Conservation (phyloP, 140 eudicot species). For the Anethum foeniculum region DNA sequence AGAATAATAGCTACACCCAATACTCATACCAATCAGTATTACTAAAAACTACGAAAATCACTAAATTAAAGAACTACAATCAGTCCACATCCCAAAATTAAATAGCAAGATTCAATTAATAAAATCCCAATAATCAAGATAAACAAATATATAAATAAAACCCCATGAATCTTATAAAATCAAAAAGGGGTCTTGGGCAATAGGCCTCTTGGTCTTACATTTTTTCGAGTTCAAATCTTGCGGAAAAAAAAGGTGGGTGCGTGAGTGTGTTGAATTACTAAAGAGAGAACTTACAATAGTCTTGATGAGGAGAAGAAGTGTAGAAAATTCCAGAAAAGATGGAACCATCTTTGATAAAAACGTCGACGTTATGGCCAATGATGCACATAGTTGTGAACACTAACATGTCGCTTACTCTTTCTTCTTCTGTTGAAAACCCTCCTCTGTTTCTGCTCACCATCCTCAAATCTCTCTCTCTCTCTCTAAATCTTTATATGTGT, state of each 20-base stretch:
- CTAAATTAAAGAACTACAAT: background rate
- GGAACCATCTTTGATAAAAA: slow-evolving; percentile 77
- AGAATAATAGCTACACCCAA: slow-evolving; percentile 58
- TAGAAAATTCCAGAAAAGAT: slow-evolving; percentile 72
- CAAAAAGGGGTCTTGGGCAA: background rate
- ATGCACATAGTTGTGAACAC: slow-evolving; percentile 73
- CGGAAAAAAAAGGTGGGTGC: background rate
- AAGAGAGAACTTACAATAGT: background rate
- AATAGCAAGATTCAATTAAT: background rate
- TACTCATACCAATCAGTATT: slow-evolving; percentile 8
- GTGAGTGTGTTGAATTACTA: no score
- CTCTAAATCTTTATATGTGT: background rate
- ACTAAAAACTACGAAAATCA: background rate
- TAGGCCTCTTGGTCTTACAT: background rate
- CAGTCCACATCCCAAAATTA: background rate
- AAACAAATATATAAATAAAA: background rate
- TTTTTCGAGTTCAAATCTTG: background rate
- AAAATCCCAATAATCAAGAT: background rate
- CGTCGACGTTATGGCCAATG: slow-evolving; percentile 80
- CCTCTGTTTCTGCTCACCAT: slow-evolving; percentile 59
- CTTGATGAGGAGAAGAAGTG: slow-evolving; percentile 33
- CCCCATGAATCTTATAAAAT: background rate
- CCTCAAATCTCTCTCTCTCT: background rate
- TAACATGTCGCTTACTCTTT: slow-evolving; percentile 48
- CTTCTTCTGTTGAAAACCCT: slow-evolving; percentile 20